phyloP scores from a whole-genome alignment of 495 filamentous ascomycete species.

The Barbatosphaeria neglecta region DNA sequence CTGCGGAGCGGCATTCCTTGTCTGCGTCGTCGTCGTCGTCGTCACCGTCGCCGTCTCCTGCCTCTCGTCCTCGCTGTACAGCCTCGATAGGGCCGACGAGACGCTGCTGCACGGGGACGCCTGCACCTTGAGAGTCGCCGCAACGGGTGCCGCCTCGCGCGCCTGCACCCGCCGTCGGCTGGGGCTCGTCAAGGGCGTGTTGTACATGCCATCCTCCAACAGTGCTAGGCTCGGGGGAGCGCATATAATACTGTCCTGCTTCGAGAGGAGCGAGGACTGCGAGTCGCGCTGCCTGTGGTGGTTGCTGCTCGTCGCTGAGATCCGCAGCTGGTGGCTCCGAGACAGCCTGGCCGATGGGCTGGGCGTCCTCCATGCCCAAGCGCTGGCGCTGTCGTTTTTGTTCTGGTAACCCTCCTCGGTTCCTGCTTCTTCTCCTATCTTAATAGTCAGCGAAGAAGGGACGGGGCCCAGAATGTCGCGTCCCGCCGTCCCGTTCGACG shows the following conservation, averaged over 20 bases:
- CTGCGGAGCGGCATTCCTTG: background rate
- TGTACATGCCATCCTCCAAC: conserved; percentile 5
- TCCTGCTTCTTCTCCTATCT: background rate
- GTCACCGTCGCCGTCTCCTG: background rate
- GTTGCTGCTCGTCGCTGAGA: no score
- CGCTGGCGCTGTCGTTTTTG: background rate
- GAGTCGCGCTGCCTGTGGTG: conserved; percentile 16
- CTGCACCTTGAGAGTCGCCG: background rate
- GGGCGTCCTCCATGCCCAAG: no score
- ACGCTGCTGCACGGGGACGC: conserved; percentile 20
- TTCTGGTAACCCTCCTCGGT: background rate
- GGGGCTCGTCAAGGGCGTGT: conserved; percentile 9
- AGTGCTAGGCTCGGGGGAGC: conserved; percentile 8
- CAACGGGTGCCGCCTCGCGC: no score
- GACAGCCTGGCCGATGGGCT: no score
- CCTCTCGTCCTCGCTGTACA: conserved; percentile 33
- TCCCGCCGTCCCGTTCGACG: conserved; percentile 6
- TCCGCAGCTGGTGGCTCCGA: no score
- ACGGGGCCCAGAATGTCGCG: conserved; percentile 13
- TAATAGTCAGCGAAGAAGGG: background rate
- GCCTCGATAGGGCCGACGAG: conserved; percentile 30
- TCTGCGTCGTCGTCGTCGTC: background rate
- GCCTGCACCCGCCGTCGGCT: conserved; percentile 5
- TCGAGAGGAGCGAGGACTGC: conserved; percentile 21
- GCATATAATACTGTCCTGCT: conserved; percentile 17